Conservation (phyloP, 352 stramenopile genomes). For the Phytopythium litorale region DNA sequence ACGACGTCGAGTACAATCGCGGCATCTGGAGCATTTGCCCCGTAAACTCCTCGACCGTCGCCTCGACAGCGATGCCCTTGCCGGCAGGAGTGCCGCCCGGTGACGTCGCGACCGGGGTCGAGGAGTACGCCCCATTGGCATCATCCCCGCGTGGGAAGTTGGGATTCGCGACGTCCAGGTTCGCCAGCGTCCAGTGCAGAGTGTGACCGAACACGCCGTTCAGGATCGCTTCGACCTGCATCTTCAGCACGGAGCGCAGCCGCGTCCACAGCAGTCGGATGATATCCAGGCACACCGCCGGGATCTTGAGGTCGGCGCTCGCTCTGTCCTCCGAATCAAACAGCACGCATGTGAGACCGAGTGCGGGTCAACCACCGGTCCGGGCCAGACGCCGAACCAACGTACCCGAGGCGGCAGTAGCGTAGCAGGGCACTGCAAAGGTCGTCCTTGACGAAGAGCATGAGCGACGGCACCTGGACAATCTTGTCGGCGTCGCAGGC, state of each 20-base stretch:
- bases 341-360: neutral
- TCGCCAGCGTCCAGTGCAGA: constrained; percentile 62
- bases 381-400: neutral
- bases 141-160: constrained; percentile 48
- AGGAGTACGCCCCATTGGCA: constrained; percentile 3
- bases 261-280: constrained; percentile 75
- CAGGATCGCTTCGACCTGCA: constrained; percentile 76
- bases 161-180: constrained; percentile 57
- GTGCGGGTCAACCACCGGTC: neutral
- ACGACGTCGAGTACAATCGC: constrained; percentile 60
- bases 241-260: constrained; percentile 65
- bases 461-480: constrained; percentile 52
- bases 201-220: constrained; percentile 68
- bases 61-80: constrained; percentile 29
- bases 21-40: constrained; percentile 42
- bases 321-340: constrained; percentile 24
- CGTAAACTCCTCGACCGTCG: constrained; percentile 59
- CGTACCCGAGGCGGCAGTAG: constrained; percentile 67
- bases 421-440: constrained; percentile 69
- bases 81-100: neutral
- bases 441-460: constrained; percentile 85
- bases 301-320: constrained; percentile 48
- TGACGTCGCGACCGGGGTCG: neutral
- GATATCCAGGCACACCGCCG: constrained; percentile 55
- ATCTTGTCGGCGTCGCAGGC: constrained; percentile 49